These are phyloP conservation scores for Blastobotrys niveus DNA, from an alignment of 1,139 yeast species.

Conservation along the genomic window DNA sequence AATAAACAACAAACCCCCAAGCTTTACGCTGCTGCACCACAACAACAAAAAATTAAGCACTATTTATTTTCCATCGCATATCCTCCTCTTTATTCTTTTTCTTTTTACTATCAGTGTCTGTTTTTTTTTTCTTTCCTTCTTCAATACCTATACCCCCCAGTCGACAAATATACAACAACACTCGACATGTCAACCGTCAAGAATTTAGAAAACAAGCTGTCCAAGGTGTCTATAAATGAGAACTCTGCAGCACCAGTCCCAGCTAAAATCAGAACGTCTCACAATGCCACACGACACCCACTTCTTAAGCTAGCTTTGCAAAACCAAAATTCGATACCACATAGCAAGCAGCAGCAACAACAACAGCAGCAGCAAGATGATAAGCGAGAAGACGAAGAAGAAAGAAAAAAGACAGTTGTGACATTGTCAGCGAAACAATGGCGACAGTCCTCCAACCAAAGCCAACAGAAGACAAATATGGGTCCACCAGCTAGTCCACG, in stretches of 20 bases:
- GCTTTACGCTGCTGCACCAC: not conserved
- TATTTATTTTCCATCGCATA: not conserved
- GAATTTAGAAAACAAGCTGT: constrained; percentile 23
- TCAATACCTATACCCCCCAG: not conserved
- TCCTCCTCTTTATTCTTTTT: not conserved
- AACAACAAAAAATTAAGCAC: not conserved
- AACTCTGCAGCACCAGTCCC: constrained; percentile 11
- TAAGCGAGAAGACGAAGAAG: not conserved
- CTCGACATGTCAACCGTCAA: constrained; percentile 18
- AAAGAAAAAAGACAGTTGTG: constrained; percentile 19
- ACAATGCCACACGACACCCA: constrained; percentile 24
- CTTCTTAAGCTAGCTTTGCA: constrained; percentile 30
- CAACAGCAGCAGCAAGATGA: not conserved
- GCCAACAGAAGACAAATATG: constrained; percentile 14
- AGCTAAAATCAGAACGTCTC: constrained; percentile 1
- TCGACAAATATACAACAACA: not conserved
- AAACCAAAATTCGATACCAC: constrained; percentile 26
- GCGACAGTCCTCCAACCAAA: constrained; percentile 14
- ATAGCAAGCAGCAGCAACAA: constrained; percentile 16
- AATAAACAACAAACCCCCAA: not conserved
- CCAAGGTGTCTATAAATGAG: constrained; percentile 27
- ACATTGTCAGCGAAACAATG: constrained; percentile 25
- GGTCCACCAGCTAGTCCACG: constrained; percentile 23
- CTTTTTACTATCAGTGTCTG: not conserved
- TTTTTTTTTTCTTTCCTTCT: not conserved